These are phyloP conservation scores for Candida sp. DNA, from an alignment of 1,139 yeast species.

Conservation along the genomic window DNA sequence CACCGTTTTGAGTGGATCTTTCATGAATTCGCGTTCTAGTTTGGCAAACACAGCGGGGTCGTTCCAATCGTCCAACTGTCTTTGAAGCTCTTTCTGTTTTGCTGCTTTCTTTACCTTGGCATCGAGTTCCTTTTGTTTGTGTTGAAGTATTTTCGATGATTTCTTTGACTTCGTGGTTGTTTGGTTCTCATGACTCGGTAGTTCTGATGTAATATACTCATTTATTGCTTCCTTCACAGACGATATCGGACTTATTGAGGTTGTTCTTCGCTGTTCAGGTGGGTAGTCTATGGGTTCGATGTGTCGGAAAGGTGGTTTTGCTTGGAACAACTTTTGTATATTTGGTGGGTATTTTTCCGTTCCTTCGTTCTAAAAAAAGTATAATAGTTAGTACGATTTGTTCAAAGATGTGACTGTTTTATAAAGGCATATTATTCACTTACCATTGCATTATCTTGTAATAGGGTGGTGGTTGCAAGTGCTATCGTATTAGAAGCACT, in stretches of 20 bases:
- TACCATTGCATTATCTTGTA: slow-evolving; percentile 2
- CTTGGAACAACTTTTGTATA: slow-evolving; percentile 68
- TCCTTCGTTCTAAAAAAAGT: slow-evolving; percentile 19
- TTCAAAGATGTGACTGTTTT: background rate
- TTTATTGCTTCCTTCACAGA: slow-evolving; percentile 34
- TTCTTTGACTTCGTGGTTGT: slow-evolving; percentile 9
- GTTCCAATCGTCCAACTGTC: slow-evolving; percentile 47
- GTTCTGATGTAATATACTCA: slow-evolving; percentile 29
- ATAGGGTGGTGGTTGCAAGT: background rate
- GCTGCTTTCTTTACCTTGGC: slow-evolving; percentile 24
- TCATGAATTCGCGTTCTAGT: slow-evolving; percentile 60
- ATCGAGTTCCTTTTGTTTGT: slow-evolving; percentile 15
- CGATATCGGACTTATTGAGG: slow-evolving; percentile 56
- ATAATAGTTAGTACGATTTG: slow-evolving; percentile 13
- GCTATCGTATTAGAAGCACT: background rate
- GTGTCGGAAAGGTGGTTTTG: slow-evolving; percentile 69
- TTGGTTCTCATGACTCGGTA: slow-evolving; percentile 13
- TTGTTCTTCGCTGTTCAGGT: slow-evolving; percentile 54
- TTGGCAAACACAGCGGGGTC: slow-evolving; percentile 53
- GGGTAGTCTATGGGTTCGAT: slow-evolving; percentile 59
- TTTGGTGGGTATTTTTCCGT: slow-evolving; percentile 63
- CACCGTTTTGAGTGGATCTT: slow-evolving; percentile 79
- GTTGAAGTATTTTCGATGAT: slow-evolving; percentile 5
- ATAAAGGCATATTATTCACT: background rate
- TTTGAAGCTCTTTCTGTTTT: slow-evolving; percentile 31